These are phyloP conservation scores for Pyrus betulifolia DNA, from an alignment of 306 rosid genomes.

Conservation along the genomic window DNA sequence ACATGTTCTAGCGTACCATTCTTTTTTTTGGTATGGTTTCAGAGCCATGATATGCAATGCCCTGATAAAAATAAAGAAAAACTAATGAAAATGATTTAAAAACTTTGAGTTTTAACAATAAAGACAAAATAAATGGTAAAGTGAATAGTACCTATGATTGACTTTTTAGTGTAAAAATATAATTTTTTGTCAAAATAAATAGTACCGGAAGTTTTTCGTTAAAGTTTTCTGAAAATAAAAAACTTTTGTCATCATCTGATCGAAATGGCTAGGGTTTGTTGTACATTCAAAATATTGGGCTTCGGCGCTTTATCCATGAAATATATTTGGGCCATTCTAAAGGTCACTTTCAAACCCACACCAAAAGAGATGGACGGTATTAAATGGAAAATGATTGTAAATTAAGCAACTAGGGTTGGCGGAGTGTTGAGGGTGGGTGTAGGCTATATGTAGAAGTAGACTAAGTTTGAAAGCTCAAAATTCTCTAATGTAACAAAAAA, in stretches of 20 bases:
- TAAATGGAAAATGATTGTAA: neutral
- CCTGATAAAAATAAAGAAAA: too few relatives aligned
- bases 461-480: too few relatives aligned
- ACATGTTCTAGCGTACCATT: neutral
- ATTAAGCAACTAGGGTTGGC: neutral
- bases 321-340: neutral
- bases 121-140: too few relatives aligned
- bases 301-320: neutral
- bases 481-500: neutral
- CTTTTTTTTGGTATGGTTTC: neutral
- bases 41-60: too few relatives aligned
- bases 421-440: too few relatives aligned
- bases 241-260: neutral
- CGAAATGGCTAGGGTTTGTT: neutral
- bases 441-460: too few relatives aligned
- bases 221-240: too few relatives aligned
- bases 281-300: neutral
- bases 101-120: too few relatives aligned
- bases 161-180: too few relatives aligned
- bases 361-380: neutral
- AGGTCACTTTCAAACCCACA: neutral
- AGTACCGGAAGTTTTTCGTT: fast-evolving
- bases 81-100: fast-evolving
- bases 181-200: too few relatives aligned
- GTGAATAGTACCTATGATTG: too few relatives aligned